Evolutionary conservation across 176 grass and related monocot genomes (phyloP).

Genomic region (Bonia amplexicaulis): DNA sequence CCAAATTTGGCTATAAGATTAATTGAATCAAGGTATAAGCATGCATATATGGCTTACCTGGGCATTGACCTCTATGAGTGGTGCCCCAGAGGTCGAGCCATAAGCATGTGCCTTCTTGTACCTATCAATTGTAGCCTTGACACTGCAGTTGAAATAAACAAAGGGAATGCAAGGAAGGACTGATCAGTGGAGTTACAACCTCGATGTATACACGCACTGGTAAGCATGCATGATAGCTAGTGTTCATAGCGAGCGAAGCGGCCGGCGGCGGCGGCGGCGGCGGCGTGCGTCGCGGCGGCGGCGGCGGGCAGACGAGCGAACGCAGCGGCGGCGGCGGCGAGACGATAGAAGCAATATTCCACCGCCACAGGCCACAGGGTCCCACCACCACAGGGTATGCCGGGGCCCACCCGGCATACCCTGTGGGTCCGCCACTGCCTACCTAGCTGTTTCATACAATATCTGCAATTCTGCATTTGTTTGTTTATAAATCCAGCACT

Average conservation of each 20-base stretch:
- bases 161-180: background rate
- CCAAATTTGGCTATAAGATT: background rate
- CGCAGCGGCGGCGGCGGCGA: too few species aligned
- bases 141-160: slow-evolving; percentile 38
- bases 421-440: too few species aligned
- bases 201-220: background rate
- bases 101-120: slow-evolving; percentile 70
- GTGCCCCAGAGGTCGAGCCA: slow-evolving; percentile 39
- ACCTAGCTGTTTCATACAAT: background rate
- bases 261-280: too few species aligned
- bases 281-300: too few species aligned
- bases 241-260: too few species aligned
- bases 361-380: too few species aligned
- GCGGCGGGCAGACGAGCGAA: too few species aligned
- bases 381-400: too few species aligned
- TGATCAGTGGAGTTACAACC: background rate
- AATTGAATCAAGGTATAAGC: background rate
- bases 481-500: background rate
- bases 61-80: slow-evolving; percentile 55
- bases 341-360: too few species aligned
- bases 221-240: background rate
- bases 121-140: slow-evolving; percentile 62
- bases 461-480: background rate
- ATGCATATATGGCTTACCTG: slow-evolving; percentile 30
- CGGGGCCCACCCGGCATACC: too few species aligned